A percentile compares a stretch with the other conserved stretches of the same genome.
Conservation (phyloP, 2,329 filamentous ascomycete species). For the Pleomassaria siparia region DNA sequence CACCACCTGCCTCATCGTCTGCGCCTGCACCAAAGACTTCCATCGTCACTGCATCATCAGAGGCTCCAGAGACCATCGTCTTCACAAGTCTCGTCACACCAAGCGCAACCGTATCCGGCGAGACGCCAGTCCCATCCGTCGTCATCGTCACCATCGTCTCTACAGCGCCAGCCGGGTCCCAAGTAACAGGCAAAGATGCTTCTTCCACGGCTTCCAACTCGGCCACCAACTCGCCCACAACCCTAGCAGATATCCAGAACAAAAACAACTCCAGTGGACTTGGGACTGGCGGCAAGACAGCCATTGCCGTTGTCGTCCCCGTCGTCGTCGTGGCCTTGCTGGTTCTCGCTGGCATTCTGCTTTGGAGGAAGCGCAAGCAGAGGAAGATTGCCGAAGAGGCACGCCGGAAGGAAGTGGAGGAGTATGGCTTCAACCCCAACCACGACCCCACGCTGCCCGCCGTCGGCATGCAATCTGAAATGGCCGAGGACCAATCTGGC, state of each 20-base stretch:
- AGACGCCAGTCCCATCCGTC: conserved; percentile 15
- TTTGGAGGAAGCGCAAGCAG: conserved; percentile 88
- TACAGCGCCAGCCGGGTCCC: conserved; percentile 1
- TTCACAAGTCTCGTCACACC: conserved; percentile 26
- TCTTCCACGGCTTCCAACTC: conserved; percentile 3
- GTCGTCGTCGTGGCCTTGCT: conserved; percentile 85
- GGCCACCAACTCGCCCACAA: conserved; percentile 6
- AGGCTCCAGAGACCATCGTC: conserved; percentile 20
- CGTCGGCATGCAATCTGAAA: conserved; percentile 62
- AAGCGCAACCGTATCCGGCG: conserved; percentile 16
- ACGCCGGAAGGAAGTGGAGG: conserved; percentile 92
- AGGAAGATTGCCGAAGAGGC: conserved; percentile 83
- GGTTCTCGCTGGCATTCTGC: conserved; percentile 73
- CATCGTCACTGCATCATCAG: conserved; percentile 27
- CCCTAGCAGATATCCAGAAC: no score
- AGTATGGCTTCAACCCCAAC: conserved; percentile 98
- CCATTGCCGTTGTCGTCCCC: conserved; percentile 90
- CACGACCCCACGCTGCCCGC: conserved; percentile 78
- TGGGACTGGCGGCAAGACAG: conserved; percentile 70
- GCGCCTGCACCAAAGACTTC: conserved; percentile 14
- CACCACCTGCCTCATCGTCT: conserved; percentile 10
- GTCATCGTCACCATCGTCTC: conserved; percentile 11
- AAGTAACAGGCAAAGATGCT: conserved; percentile 2
- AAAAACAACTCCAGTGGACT: conserved; percentile 50
- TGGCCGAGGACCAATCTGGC: conserved; percentile 70